Conservation (phyloP, 768 basidiomycete species). For the Boletus sp. region DNA sequence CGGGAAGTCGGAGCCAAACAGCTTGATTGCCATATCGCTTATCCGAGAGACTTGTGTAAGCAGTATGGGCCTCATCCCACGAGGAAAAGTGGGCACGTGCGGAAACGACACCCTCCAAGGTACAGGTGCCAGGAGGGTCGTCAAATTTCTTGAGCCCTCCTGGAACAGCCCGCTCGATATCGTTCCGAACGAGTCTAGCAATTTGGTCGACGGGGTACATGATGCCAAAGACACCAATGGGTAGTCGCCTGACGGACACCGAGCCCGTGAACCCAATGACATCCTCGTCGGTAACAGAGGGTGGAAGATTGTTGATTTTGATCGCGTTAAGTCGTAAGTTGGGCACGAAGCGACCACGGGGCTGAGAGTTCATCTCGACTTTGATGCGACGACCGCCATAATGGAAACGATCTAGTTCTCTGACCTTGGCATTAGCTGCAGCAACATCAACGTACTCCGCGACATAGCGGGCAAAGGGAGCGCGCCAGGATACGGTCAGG, state of each 20-base stretch:
- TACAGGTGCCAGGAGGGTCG: conserved; percentile 11
- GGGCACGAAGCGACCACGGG: conserved; percentile 27
- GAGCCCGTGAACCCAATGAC: conserved; percentile 33
- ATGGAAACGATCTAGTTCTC: conserved; percentile 34
- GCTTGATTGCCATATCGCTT: conserved; percentile 32
- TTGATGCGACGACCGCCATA: conserved; percentile 44
- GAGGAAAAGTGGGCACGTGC: conserved; percentile 46
- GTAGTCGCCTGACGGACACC: conserved; percentile 22
- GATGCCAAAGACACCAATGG: conserved; percentile 19
- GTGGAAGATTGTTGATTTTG: conserved; percentile 43
- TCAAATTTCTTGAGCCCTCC: conserved; percentile 28
- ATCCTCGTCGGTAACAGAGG: conserved; percentile 19
- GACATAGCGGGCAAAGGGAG: conserved; percentile 45
- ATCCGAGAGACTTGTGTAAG: conserved; percentile 35
- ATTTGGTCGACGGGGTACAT: conserved; percentile 18
- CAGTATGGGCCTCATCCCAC: conserved; percentile 46
- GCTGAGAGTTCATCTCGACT: conserved; percentile 42
- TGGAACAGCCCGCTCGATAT: conserved; percentile 21
- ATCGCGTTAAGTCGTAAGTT: conserved; percentile 35
- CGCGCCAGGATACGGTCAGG: conserved; percentile 50
- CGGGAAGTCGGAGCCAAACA: conserved; percentile 42
- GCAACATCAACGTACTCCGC: conserved; percentile 37
- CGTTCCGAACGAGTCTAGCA: conserved; percentile 20
- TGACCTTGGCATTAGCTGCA: conserved; percentile 30
- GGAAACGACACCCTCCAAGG: conserved; percentile 31